Percentiles rank a stretch among this genome's conserved stretches.
phyloP scores from a whole-genome alignment of 2,329 filamentous ascomycete species.

The Trichoderma arundinaceum region DNA sequence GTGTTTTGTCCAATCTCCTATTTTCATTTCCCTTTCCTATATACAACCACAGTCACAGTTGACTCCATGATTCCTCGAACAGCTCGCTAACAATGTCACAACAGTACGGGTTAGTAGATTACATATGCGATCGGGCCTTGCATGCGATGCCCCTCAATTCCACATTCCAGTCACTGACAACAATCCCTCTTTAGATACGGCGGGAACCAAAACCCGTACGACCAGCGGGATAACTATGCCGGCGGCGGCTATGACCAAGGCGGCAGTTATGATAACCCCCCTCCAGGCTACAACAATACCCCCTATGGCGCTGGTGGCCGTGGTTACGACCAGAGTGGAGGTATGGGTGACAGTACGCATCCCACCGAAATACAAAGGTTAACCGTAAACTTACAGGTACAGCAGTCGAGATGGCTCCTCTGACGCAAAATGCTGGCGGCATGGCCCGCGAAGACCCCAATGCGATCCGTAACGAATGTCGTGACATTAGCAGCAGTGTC shows the following conservation, averaged over 20 bases:
- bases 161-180: constrained; percentile 42
- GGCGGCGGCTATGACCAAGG: constrained; percentile 30
- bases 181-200: constrained; percentile 55
- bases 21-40: background rate
- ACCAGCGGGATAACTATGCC: constrained; percentile 54
- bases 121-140: constrained; percentile 1
- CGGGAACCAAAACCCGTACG: constrained; percentile 62
- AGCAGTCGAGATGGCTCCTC: constrained; percentile 74
- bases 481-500: constrained; percentile 78
- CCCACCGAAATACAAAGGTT: background rate
- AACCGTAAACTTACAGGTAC: constrained; percentile 41
- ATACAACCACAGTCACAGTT: background rate
- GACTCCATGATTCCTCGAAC: constrained; percentile 16
- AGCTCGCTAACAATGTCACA: constrained; percentile 41
- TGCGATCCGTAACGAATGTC: constrained; percentile 82
- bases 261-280: constrained; percentile 32
- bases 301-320: constrained; percentile 37
- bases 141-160: constrained; percentile 11
- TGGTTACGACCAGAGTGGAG: constrained; percentile 38
- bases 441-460: constrained; percentile 67
- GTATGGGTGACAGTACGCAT: constrained; percentile 35
- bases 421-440: constrained; percentile 58
- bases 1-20: background rate
- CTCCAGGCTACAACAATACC: constrained; percentile 30
- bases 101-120: constrained; percentile 62